A percentile compares a stretch with the other conserved stretches of the same genome.
These are phyloP conservation scores for Vinca major DNA, from an alignment of 305 asterid species.

Conservation along the genomic window DNA sequence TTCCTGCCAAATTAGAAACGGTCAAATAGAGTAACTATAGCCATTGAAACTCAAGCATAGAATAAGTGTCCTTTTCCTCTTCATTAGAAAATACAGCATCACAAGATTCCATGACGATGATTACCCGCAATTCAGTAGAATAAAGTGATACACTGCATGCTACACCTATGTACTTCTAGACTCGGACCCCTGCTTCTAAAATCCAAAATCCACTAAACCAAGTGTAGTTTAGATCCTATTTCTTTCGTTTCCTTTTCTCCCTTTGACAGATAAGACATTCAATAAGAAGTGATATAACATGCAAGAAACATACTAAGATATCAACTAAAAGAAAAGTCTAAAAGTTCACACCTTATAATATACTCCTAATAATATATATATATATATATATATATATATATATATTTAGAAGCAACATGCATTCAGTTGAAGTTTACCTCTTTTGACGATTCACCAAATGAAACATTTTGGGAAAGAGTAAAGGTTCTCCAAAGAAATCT, in stretches of 20 bases:
- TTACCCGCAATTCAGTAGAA: neutral
- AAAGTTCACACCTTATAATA: no score
- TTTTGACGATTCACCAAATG: slow-evolving; percentile 34
- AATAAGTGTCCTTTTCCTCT: neutral
- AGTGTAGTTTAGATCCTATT: neutral
- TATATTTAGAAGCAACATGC: no score
- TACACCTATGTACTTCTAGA: neutral
- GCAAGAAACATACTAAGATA: neutral
- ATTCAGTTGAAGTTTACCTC: slow-evolving; percentile 68
- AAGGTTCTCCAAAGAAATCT: slow-evolving; percentile 52
- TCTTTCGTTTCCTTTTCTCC: neutral
- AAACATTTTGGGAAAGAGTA: slow-evolving; percentile 60
- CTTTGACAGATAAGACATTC: neutral
- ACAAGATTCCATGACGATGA: neutral
- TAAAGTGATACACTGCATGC: no score
- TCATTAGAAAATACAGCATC: neutral
- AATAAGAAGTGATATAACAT: neutral
- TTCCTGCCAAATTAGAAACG: slow-evolving; percentile 39
- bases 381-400: no score
- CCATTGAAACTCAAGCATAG: slow-evolving; percentile 5
- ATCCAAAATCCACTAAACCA: neutral
- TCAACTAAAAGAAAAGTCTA: neutral
- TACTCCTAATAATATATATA: no score
- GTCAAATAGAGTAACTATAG: slow-evolving; percentile 3
- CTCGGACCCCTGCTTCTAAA: neutral